Evolutionary conservation across 169 alveolate species (phyloP).

Genomic region (Miamiensis avidus): DNA sequence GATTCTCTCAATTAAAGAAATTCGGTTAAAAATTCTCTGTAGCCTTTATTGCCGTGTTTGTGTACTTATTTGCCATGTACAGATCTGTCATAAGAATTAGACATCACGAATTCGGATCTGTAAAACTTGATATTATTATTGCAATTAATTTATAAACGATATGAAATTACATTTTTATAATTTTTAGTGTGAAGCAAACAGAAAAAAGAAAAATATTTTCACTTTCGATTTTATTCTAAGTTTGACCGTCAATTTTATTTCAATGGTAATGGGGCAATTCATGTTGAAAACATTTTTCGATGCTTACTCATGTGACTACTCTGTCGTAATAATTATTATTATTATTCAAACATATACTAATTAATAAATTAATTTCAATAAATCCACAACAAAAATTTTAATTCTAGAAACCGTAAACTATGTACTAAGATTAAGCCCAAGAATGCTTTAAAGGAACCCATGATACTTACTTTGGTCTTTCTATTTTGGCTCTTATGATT

Average conservation of each 20-base stretch:
- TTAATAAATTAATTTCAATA: no score
- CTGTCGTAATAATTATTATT: background rate
- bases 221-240: slow-evolving; percentile 3
- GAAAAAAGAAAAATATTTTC: background rate
- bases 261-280: background rate
- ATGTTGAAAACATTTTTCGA: slow-evolving; percentile 1
- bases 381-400: no score
- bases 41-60: background rate
- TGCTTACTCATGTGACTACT: slow-evolving; percentile 22
- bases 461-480: background rate
- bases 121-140: background rate
- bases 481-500: background rate
- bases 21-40: background rate
- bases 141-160: background rate
- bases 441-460: slow-evolving; percentile 3
- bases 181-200: slow-evolving; percentile 14
- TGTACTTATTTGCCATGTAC: background rate
- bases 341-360: background rate
- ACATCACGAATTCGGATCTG: slow-evolving; percentile 8
- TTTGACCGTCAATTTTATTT: background rate
- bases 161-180: background rate
- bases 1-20: background rate
- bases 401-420: background rate
- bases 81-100: slow-evolving; percentile 11
- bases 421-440: background rate